Evolutionary conservation across 805 yeast species (phyloP), one percentile per base, ranked within the genome.

Genomic region (Zygotorulaspora danielsina): DNA sequence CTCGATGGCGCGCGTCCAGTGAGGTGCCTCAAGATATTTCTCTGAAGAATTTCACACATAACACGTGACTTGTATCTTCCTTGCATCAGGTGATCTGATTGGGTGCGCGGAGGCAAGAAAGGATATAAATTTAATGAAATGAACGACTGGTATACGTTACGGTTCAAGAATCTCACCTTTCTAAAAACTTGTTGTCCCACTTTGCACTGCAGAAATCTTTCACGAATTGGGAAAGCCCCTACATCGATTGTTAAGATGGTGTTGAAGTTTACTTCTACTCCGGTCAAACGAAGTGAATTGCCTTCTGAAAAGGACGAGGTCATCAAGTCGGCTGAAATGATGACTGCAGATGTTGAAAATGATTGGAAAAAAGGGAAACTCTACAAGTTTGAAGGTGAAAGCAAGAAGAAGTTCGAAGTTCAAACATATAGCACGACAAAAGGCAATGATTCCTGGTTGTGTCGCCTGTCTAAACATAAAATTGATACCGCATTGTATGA

Each of bases 341-440:
- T 62, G 20, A 46, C 61, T 6, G 37, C 43, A 3, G 47, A 44
- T 4, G 58, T 59, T 9, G 36, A 46, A 12, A 24, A 25, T 2
- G 40, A 39, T 2, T 65, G 69, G 69, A 59, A 55, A 43, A 51
- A 53, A 43, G 60, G 61, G 36, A 63, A 63, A 45, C 46, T 53
- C 2, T 65, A 61, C 43, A 44, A 46, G 15, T 61, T 55, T 34
- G 52, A 54, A 19, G 41, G 54, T 3, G 38, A 50, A 5, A 57
- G 55, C 19, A 55, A 57, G 6, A 39, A 37, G 11, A 50, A 50
- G 19, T 54, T 55, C 20, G 44, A 47, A 2, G 67, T 63, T 17
- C 59, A 61, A n/a, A 61, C 67, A 1, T 64, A 59, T 42, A 46
- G 54, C 22, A 50, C 57, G 2, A 51, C 52, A 2, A 41, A 50